Evolutionary conservation across 257 asterid genomes (phyloP).

Genomic region (Nyctanthes arbortristis): DNA sequence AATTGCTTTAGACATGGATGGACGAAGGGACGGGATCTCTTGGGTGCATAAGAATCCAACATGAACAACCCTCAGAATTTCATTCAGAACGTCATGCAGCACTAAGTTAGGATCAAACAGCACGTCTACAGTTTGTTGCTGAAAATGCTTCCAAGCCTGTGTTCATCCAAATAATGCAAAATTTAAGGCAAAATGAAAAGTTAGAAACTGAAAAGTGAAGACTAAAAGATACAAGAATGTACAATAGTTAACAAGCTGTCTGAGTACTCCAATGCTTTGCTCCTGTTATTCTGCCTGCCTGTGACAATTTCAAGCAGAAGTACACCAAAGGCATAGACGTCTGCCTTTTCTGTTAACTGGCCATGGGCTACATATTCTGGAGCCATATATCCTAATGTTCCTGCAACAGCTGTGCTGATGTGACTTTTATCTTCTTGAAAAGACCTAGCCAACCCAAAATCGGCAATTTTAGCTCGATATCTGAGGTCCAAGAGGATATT

Average conservation of each 20-base stretch:
- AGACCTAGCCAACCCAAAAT: too few species aligned
- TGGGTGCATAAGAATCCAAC: conserved; percentile 71
- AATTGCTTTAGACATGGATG: conserved; percentile 71
- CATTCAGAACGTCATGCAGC: conserved; percentile 41
- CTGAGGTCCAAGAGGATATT: too few species aligned
- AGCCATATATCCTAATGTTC: conserved; percentile 83
- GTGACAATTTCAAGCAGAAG: conserved; percentile 68
- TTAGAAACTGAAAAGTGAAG: background rate
- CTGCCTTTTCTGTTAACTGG: conserved; percentile 64
- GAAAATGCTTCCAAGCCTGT: conserved; percentile 73
- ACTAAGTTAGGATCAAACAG: conserved; percentile 60
- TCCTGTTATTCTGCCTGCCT: conserved; percentile 61
- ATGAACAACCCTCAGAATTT: conserved; percentile 54
- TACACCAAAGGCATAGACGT: conserved; percentile 73
- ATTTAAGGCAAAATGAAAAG: background rate
- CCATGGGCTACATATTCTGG: conserved; percentile 71
- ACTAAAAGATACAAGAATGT: conserved; percentile 34
- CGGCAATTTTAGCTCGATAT: too few species aligned
- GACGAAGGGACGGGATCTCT: conserved; percentile 57
- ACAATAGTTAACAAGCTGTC: conserved; percentile 61
- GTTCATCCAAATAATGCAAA: conserved; percentile 33
- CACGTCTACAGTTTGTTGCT: conserved; percentile 48
- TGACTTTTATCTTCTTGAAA: too few species aligned
- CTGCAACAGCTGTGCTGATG: too few species aligned
- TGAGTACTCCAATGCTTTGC: conserved; percentile 54